Percentiles rank a stretch among this genome's conserved stretches.
Evolutionary conservation across 1,139 yeast species (phyloP).

Genomic region (Chernovozyma sophiae-reginae): DNA sequence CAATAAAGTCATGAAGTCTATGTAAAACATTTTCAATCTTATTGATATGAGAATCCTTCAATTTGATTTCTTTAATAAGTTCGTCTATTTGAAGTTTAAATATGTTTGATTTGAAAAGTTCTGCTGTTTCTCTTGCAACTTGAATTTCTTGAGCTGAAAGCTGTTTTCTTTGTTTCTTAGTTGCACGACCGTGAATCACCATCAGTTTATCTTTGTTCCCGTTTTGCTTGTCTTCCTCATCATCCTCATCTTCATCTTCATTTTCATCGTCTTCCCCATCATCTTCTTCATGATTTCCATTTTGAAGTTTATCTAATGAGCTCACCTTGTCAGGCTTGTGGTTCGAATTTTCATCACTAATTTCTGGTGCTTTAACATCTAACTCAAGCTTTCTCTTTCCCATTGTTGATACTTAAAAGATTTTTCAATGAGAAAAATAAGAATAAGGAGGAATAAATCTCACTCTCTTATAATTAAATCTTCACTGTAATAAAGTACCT

Average conservation of each 20-base stretch:
- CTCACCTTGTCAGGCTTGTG: too few relatives aligned
- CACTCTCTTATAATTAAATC: too few relatives aligned
- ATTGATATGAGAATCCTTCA: slow-evolving; percentile 65
- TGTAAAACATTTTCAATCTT: slow-evolving; percentile 76
- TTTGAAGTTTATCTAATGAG: too few relatives aligned
- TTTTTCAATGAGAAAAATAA: too few relatives aligned
- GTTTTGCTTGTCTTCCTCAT: slow-evolving; percentile 12
- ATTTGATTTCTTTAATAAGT: slow-evolving; percentile 68
- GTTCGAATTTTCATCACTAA: not conserved
- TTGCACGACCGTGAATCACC: slow-evolving; percentile 18
- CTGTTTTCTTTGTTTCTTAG: slow-evolving; percentile 37
- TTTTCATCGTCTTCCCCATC: slow-evolving; percentile 2
- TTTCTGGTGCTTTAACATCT: slow-evolving; percentile 6
- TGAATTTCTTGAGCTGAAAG: slow-evolving; percentile 83
- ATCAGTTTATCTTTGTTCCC: not conserved
- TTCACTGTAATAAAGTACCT: too few relatives aligned
- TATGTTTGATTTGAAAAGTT: slow-evolving; percentile 86
- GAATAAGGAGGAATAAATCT: too few relatives aligned
- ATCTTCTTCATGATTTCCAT: too few relatives aligned
- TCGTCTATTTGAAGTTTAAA: slow-evolving; percentile 95
- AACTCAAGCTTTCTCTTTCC: slow-evolving; percentile 12
- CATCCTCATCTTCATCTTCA: slow-evolving; percentile 11
- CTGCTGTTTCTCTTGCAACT: slow-evolving; percentile 89
- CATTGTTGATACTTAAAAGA: too few relatives aligned
- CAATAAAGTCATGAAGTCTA: slow-evolving; percentile 66